Evolutionary conservation across 1,284 basidiomycete species (phyloP).

Genomic region (Ceratobasidium sp.): DNA sequence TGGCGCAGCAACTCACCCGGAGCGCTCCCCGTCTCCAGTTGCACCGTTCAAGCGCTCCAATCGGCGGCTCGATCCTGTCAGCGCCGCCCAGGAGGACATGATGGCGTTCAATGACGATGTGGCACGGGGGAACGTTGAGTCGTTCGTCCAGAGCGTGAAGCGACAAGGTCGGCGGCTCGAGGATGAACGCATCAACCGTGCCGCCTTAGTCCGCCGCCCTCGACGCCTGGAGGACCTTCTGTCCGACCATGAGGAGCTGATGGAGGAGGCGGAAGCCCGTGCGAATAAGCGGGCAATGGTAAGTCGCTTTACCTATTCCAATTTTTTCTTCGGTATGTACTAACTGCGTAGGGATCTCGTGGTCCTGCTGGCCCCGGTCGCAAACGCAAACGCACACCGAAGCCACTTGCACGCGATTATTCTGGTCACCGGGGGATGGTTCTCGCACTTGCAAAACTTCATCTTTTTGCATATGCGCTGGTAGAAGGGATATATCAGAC

Average conservation of each 20-base stretch:
- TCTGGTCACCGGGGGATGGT: not conserved
- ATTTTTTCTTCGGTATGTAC: not conserved
- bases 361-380: not conserved
- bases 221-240: not conserved
- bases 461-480: slow-evolving; percentile 16
- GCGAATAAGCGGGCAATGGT: not conserved
- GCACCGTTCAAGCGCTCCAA: not conserved
- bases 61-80: slow-evolving; percentile 22
- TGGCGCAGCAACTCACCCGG: no score
- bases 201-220: not conserved
- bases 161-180: not conserved
- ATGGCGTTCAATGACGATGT: slow-evolving; percentile 9
- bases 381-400: slow-evolving; percentile 18
- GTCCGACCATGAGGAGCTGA: not conserved
- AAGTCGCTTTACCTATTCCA: not conserved
- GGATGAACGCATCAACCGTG: not conserved
- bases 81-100: not conserved
- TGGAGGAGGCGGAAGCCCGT: not conserved
- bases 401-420: slow-evolving; percentile 29
- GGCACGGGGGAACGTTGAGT: not conserved
- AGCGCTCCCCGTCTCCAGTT: no score
- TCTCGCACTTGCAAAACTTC: not conserved
- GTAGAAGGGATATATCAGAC: slow-evolving; percentile 25
- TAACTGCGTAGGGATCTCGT: not conserved
- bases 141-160: not conserved